phyloP scores from a whole-genome alignment of 176 grass and related monocot genomes.

The Secale cereale region DNA sequence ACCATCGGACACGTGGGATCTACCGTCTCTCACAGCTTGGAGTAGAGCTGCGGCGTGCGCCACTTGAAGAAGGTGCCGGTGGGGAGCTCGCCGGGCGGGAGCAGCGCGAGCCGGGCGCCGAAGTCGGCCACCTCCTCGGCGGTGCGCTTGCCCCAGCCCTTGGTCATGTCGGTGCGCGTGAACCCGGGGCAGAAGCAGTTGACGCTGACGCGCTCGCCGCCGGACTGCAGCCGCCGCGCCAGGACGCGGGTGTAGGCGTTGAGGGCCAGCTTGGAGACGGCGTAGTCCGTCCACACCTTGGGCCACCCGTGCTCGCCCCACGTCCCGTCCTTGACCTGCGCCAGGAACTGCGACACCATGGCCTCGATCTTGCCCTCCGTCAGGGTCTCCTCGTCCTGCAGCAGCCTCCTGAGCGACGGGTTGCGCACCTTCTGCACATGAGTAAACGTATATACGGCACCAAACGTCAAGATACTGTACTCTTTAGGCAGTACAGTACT shows the following conservation, averaged over 20 bases:
- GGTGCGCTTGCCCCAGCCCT: constrained; percentile 52
- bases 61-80: constrained; percentile 79
- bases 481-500: too few species aligned
- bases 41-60: constrained; percentile 68
- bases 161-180: constrained; percentile 87
- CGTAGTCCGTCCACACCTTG: constrained; percentile 90
- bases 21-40: constrained; percentile 39
- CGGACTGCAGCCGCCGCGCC: constrained; percentile 51
- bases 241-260: constrained; percentile 83
- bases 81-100: constrained; percentile 51
- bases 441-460: not conserved
- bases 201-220: constrained; percentile 62
- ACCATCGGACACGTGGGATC: not conserved
- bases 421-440: constrained; percentile 62
- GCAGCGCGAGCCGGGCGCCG: constrained; percentile 42
- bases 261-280: constrained; percentile 88
- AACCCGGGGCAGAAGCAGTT: constrained; percentile 98
- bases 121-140: constrained; percentile 62
- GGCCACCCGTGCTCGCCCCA: constrained; percentile 76
- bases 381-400: constrained; percentile 65
- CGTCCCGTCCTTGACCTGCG: constrained; percentile 66
- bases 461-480: not conserved
- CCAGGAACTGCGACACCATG: constrained; percentile 71
- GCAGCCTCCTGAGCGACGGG: constrained; percentile 28
- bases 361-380: constrained; percentile 46